Evolutionary conservation across 345 rosid genomes (phyloP), one percentile per base, ranked within the genome.

Genomic region (Rhizophora mangle): DNA sequence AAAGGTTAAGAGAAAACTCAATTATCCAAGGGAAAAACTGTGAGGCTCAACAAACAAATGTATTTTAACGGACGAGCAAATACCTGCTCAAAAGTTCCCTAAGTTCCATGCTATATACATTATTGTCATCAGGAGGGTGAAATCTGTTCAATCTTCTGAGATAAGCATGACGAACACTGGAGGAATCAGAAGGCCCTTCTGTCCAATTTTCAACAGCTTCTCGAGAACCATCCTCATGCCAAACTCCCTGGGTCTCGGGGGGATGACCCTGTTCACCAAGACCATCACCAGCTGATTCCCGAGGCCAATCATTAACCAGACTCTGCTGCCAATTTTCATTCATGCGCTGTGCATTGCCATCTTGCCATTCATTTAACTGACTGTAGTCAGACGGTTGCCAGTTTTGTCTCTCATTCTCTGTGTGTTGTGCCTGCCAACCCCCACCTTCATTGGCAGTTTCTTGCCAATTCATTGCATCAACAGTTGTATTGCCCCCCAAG

Each of bases 21-120:
- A 31, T 31, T 6, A 54, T 54, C 6, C 68, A 64, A 53, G 56
- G 30, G 6, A 67, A 60, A 7, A 37, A 13, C n/a, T 7, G 56
- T 13, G 52, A 34, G 24, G 63, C 46, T 16, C 43, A 53, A 69
- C 34, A 70, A 8, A 20, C 5, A 22, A 65, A 62, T 49, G 61
- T 46, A 36, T 20, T 24, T 53, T 26, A 2, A 6, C 7, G 21
- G 49, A 39, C 56, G 51, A 74, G 67, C 49, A 67, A 30, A 39
- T 88, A 96, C 99, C 99, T 89, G 89, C 98, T 87, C 74, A 96
- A 64, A 34, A 96, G 98, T 78, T 96, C 97, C 67, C 99, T 87
- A 65, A 96, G 97, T 77, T 96, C 99, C 91, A 96, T 85, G 60
- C 98, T 87, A 68, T 96, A 92, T 54, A 96, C 90, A 68, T 89